Conservation (phyloP, 2,329 filamentous ascomycete genomes). For the Hysterium pulicare region DNA sequence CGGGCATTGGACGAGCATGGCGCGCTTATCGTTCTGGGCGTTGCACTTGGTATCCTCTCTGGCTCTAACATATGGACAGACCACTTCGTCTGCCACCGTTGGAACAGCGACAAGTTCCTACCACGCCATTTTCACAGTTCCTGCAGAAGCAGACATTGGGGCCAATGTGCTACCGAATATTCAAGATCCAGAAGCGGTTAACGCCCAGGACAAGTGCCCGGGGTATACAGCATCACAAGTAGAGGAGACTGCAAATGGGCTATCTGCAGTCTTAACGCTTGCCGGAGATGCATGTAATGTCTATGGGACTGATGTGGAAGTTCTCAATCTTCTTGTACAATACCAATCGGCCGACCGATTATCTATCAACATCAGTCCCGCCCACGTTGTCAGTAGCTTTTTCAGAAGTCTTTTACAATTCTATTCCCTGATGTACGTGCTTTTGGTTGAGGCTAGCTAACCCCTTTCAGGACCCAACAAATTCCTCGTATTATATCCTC, state of each 20-base stretch:
- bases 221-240: slow-evolving; percentile 56
- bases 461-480: slow-evolving; percentile 45
- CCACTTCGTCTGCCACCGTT: slow-evolving; percentile 17
- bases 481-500: slow-evolving; percentile 65
- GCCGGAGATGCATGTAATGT: slow-evolving; percentile 63
- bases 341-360: slow-evolving; percentile 65
- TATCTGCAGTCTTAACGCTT: slow-evolving; percentile 51
- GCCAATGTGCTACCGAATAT: slow-evolving; percentile 56
- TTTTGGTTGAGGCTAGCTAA: neutral
- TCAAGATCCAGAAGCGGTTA: slow-evolving; percentile 58
- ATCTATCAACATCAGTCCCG: slow-evolving; percentile 67
- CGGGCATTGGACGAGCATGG: slow-evolving; percentile 15
- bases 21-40: slow-evolving; percentile 21
- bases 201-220: slow-evolving; percentile 62
- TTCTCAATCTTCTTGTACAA: slow-evolving; percentile 64
- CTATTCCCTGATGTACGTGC: neutral
- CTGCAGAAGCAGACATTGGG: slow-evolving; percentile 33
- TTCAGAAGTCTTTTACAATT: neutral
- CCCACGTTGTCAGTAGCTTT: slow-evolving; percentile 47
- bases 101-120: slow-evolving; percentile 26
- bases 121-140: slow-evolving; percentile 35
- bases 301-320: slow-evolving; percentile 71
- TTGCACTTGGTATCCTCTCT: slow-evolving; percentile 22
- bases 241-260: slow-evolving; percentile 43
- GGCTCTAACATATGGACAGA: slow-evolving; percentile 19